Conservation (phyloP, 2,329 filamentous ascomycete species). For the Neofusicoccum sp. region DNA sequence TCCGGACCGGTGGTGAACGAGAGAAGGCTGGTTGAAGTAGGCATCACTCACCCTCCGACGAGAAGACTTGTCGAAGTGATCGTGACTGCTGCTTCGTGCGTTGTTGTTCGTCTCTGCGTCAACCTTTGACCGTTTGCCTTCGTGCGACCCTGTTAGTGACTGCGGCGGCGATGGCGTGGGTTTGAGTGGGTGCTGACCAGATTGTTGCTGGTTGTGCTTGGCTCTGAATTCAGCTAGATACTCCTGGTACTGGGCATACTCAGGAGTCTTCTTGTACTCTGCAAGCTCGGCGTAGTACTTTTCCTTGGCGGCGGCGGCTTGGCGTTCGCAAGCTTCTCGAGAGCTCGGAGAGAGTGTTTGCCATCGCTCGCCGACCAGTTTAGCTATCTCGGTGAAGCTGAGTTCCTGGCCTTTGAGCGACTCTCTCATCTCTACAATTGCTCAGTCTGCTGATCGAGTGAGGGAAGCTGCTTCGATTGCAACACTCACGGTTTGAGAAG, state of each 20-base stretch:
- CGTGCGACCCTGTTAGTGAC: slow-evolving; percentile 21
- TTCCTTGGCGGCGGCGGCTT: slow-evolving; percentile 72
- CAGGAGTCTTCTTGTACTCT: slow-evolving; percentile 73
- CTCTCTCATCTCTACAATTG: slow-evolving; percentile 66
- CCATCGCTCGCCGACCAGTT: slow-evolving; percentile 79
- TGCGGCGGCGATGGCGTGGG: background rate
- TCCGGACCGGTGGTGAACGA: slow-evolving; percentile 26
- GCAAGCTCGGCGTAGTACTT: slow-evolving; percentile 70
- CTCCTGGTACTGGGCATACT: slow-evolving; percentile 66
- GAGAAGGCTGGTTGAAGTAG: slow-evolving; percentile 24
- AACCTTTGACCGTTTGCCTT: slow-evolving; percentile 45
- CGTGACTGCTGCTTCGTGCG: slow-evolving; percentile 32
- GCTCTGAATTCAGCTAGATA: slow-evolving; percentile 78
- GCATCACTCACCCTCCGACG: slow-evolving; percentile 31
- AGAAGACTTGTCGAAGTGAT: slow-evolving; percentile 28
- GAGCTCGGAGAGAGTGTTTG: slow-evolving; percentile 65
- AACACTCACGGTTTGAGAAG: slow-evolving; percentile 73
- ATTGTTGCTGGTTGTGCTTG: slow-evolving; percentile 53
- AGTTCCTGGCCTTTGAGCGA: slow-evolving; percentile 72
- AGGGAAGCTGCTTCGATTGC: background rate
- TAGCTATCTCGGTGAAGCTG: slow-evolving; percentile 80
- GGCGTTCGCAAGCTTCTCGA: slow-evolving; percentile 70
- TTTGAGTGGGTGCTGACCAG: slow-evolving; percentile 28
- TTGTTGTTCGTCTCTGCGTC: slow-evolving; percentile 38
- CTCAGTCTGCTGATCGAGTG: background rate